Evolutionary conservation across 768 basidiomycete species (phyloP), one percentile per base, ranked within the genome.

Genomic region (Guyanaporus albipodus): DNA sequence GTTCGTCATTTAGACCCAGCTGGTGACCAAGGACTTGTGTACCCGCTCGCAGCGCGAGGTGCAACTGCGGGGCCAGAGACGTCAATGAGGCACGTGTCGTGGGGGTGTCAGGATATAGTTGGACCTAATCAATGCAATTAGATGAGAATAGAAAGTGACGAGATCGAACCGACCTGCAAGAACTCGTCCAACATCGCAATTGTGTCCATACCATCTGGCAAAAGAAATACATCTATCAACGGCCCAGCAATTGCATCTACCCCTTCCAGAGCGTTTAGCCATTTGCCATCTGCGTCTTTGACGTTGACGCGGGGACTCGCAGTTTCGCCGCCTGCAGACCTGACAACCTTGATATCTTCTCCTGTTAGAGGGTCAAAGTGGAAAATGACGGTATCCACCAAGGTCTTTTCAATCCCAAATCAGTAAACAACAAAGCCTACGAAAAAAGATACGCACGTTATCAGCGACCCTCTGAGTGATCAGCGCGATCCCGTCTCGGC

Each of bases 291-390:
- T 4, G 26, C 27, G 26, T 21, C 33, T 27, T 44, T 53, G 10
- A 52, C 34, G 24, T 50, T 38, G 24, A 37, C 4, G 8, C 3
- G 40, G 10, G 23, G 23, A n/a, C 33, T 31, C 6, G 36, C 17
- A 7, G 35, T 14, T 19, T 49, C 45, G 14, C 9, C 22, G 2
- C 23, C 40, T n/a, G 40, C 12, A 69, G 47, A 39, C 8, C 21
- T 67, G 33, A 51, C 44, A 11, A 60, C 67, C 41, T 57, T 58
- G 6, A 67, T 64, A 43, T 87, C 81, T n/a, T 74, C 73, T n/a
- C 89, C 89, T 0, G 85, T 91, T n/a, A 88, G 56, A 1, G 87
- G 83, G 52, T 91, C 76, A 26, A 92, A 67, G 42, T 88, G 85
- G 70, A 87, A 90, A 10, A 87, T 43, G 2, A 88, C 85, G 0